Conservation (phyloP, 352 stramenopile species). For the Pythium aquatile region DNA sequence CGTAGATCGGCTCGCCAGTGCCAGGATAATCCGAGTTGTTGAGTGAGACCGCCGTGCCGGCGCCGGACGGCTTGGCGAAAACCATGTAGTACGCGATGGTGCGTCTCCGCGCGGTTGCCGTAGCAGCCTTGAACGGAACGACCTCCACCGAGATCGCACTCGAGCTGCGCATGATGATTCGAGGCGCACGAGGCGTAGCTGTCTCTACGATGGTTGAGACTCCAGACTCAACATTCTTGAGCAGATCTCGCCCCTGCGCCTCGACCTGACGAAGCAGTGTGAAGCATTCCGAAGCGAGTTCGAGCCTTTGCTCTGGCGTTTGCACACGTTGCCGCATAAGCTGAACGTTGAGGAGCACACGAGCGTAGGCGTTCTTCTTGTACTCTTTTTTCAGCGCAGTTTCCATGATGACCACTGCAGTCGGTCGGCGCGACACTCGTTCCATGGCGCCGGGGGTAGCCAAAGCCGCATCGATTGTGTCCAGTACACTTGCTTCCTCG, state of each 20-base stretch:
- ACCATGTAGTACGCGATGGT: constrained; percentile 72
- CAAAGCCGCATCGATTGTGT: constrained; percentile 12
- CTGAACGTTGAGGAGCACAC: constrained; percentile 45
- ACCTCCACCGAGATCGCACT: constrained; percentile 54
- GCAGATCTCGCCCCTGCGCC: constrained; percentile 42
- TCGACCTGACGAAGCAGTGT: constrained; percentile 41
- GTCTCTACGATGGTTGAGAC: background rate
- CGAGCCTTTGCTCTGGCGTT: constrained; percentile 20
- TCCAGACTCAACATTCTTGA: constrained; percentile 2
- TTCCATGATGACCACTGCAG: constrained; percentile 24
- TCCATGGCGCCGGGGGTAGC: background rate
- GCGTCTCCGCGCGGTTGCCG: constrained; percentile 28
- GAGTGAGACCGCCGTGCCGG: constrained; percentile 72
- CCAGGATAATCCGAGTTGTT: constrained; percentile 68
- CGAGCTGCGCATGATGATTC: constrained; percentile 51
- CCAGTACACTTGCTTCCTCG: constrained; percentile 36
- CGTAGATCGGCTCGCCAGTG: constrained; percentile 51
- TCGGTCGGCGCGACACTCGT: background rate
- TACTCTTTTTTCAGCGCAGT: constrained; percentile 42
- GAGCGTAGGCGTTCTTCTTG: constrained; percentile 51
- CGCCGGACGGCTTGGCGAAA: constrained; percentile 67
- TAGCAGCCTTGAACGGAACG: constrained; percentile 34
- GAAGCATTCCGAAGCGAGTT: constrained; percentile 40
- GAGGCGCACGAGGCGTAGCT: constrained; percentile 37
- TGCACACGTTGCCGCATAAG: constrained; percentile 25